Conservation (phyloP, 2,329 filamentous ascomycete genomes). For the Sarocladium oryzae region DNA sequence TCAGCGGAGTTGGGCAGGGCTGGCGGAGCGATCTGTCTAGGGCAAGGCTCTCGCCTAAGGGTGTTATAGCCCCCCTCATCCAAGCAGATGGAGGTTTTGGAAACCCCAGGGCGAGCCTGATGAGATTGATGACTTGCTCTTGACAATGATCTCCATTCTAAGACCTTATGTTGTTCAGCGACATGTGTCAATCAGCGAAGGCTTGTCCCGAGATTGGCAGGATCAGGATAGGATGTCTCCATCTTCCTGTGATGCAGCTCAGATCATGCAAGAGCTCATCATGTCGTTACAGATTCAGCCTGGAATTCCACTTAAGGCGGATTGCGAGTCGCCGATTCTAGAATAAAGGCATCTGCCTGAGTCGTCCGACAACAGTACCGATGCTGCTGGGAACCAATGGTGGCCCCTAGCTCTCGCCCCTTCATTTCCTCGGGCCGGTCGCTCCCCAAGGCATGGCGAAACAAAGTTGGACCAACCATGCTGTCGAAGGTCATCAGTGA, state of each 20-base stretch:
- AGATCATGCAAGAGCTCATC: too few relatives aligned
- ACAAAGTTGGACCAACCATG: background rate
- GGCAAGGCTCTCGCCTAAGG: background rate
- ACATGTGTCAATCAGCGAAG: too few relatives aligned
- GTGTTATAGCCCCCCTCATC: background rate
- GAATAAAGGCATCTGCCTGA: background rate
- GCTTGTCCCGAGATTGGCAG: too few relatives aligned
- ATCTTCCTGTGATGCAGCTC: too few relatives aligned
- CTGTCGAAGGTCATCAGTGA: background rate
- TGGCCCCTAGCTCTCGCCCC: background rate
- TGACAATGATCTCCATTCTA: too few relatives aligned
- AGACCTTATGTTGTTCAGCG: too few relatives aligned
- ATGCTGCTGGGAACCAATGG: background rate
- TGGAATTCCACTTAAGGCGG: too few relatives aligned
- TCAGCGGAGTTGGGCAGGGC: background rate
- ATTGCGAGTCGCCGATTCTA: too few relatives aligned
- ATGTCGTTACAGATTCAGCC: too few relatives aligned
- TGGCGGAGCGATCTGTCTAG: constrained; percentile 3
- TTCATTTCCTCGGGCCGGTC: background rate
- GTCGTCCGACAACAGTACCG: background rate
- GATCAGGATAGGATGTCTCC: too few relatives aligned
- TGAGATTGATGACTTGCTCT: too few relatives aligned
- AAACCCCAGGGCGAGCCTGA: background rate
- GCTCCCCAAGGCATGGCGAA: background rate
- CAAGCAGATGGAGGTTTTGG: background rate